Evolutionary conservation across 106 monocot genomes (phyloP).

Genomic region (Dendrobium huoshanense): DNA sequence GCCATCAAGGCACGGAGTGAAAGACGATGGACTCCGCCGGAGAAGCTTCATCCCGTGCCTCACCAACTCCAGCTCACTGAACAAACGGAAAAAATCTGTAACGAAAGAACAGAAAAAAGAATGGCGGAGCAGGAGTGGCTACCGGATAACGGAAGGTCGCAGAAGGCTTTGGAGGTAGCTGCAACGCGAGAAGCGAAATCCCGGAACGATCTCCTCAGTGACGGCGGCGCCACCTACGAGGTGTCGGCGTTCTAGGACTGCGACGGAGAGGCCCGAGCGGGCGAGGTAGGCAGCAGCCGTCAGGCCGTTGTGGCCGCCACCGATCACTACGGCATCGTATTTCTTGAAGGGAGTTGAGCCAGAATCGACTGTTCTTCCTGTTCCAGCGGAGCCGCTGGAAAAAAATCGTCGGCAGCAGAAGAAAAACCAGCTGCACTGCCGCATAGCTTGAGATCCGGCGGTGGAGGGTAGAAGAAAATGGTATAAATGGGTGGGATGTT

Average conservation of each 20-base stretch:
- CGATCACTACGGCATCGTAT: constrained; percentile 77
- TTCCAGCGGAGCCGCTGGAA: constrained; percentile 5
- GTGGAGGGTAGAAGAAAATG: not conserved
- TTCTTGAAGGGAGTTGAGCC: constrained; percentile 14
- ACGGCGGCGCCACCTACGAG: constrained; percentile 59
- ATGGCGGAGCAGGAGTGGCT: not conserved
- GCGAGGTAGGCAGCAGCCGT: constrained; percentile 93
- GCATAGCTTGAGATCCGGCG: constrained; percentile 1
- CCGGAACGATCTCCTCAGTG: constrained; percentile 82
- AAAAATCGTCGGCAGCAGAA: constrained; percentile 15
- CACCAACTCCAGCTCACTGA: constrained; percentile 41
- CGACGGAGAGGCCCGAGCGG: constrained; percentile 67
- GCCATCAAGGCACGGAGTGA: constrained; percentile 59
- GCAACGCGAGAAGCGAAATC: constrained; percentile 87
- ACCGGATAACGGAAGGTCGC: constrained; percentile 76
- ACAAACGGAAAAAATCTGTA: not conserved
- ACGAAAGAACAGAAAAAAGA: not conserved
- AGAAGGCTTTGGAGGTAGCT: constrained; percentile 97
- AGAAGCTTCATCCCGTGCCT: constrained; percentile 55
- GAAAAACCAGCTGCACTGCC: not conserved
- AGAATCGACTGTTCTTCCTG: not conserved
- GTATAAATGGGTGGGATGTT: not conserved
- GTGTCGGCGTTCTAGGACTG: constrained; percentile 60
- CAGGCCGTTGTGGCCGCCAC: constrained; percentile 90
- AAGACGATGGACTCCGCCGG: constrained; percentile 43